These are phyloP conservation scores for Pythium scleroteichum DNA, from an alignment of 352 stramenopile genomes.

Conservation along the genomic window DNA sequence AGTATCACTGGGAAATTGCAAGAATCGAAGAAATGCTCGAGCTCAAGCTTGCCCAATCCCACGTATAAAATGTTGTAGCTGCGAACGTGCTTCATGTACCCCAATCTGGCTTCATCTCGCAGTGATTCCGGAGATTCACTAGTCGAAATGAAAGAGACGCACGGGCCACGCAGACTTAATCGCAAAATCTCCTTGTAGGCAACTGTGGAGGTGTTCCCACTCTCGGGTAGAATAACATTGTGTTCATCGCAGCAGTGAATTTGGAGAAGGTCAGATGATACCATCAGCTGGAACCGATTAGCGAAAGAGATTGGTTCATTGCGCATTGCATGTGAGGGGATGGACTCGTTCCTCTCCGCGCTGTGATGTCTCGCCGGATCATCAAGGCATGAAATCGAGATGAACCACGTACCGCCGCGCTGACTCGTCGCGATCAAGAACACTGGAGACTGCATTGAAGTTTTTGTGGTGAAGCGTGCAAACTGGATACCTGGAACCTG, in stretches of 20 bases:
- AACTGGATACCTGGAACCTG: slow-evolving; percentile 85
- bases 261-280: slow-evolving; percentile 32
- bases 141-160: slow-evolving; percentile 50
- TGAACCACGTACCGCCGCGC: slow-evolving; percentile 68
- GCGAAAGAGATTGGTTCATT: neutral
- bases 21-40: slow-evolving; percentile 69
- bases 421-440: slow-evolving; percentile 76
- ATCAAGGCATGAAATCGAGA: slow-evolving; percentile 67
- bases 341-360: neutral
- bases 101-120: slow-evolving; percentile 45
- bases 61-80: slow-evolving; percentile 62
- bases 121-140: slow-evolving; percentile 51
- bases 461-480: slow-evolving; percentile 46
- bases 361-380: slow-evolving; percentile 31
- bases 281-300: slow-evolving; percentile 14
- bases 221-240: slow-evolving; percentile 34
- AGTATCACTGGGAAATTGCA: slow-evolving; percentile 80
- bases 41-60: slow-evolving; percentile 45
- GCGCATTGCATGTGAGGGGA: neutral
- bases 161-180: slow-evolving; percentile 34
- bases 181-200: slow-evolving; percentile 65
- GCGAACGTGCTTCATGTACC: slow-evolving; percentile 70
- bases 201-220: slow-evolving; percentile 35
- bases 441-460: slow-evolving; percentile 23
- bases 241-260: slow-evolving; percentile 71